Percentiles rank a stretch among this genome's conserved stretches.
phyloP scores from a whole-genome alignment of 495 filamentous ascomycete species.

The Terfezia claveryi region DNA sequence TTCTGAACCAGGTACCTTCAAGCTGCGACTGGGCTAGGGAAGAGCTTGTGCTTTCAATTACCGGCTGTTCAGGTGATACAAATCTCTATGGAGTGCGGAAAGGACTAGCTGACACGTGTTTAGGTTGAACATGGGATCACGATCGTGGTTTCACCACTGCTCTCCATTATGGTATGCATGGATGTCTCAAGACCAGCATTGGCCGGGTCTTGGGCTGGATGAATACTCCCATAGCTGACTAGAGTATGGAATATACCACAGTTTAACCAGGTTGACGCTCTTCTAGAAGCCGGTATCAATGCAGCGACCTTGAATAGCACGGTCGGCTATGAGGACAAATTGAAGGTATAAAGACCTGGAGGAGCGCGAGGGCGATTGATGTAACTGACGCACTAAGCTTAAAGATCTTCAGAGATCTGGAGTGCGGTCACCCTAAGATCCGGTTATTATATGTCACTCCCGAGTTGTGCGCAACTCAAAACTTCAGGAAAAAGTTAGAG shows the following conservation, averaged over 20 bases:
- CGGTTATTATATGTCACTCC: conserved; percentile 86
- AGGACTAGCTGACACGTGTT: no score
- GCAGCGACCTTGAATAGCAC: conserved; percentile 77
- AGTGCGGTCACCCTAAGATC: conserved; percentile 62
- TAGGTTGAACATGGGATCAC: conserved; percentile 35
- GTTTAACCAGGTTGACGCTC: conserved; percentile 77
- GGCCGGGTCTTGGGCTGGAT: no score
- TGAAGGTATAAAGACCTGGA: conserved; percentile 5
- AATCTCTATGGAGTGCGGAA: no score
- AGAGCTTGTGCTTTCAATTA: conserved; percentile 84
- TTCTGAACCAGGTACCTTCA: neutral
- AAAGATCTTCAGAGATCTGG: conserved; percentile 53
- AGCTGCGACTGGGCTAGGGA: conserved; percentile 29
- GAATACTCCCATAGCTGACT: conserved; percentile 15
- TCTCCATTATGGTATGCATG: conserved; percentile 61
- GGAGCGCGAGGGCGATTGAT: neutral
- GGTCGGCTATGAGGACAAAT: conserved; percentile 38
- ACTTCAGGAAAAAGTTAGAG: conserved; percentile 50
- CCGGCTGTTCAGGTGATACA: conserved; percentile 45
- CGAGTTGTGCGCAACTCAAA: conserved; percentile 58
- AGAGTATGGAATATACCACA: conserved; percentile 52
- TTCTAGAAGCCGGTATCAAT: conserved; percentile 48
- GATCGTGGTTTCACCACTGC: conserved; percentile 70
- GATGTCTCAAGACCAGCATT: no score
- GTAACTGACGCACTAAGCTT: neutral